These are phyloP conservation scores for Russula abietina DNA, from an alignment of 768 basidiomycete species.

Conservation along the genomic window DNA sequence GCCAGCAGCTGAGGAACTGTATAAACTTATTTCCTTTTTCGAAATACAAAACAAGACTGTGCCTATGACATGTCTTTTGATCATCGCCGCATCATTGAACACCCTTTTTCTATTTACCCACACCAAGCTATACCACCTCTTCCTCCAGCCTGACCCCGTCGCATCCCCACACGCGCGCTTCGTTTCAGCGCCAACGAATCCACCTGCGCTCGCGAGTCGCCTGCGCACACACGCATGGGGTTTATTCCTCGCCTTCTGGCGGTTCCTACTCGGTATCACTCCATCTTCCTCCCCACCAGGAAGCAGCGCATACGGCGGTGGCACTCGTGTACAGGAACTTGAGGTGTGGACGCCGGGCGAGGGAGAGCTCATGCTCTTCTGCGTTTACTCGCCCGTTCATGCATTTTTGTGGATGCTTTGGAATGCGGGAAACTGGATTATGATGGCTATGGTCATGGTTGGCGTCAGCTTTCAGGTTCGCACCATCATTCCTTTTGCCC, in stretches of 20 bases:
- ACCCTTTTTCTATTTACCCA: constrained; percentile 64
- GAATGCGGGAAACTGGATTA: constrained; percentile 67
- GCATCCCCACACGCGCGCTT: constrained; percentile 66
- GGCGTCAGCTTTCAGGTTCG: constrained; percentile 59
- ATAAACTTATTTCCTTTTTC: neutral
- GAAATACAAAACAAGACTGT: constrained; percentile 44
- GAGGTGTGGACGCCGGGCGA: constrained; percentile 75
- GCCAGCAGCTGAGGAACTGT: constrained; percentile 7
- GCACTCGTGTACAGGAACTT: constrained; percentile 60
- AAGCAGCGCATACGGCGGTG: constrained; percentile 12
- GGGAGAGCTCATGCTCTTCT: constrained; percentile 62
- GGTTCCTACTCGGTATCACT: constrained; percentile 61
- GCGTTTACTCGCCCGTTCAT: constrained; percentile 75
- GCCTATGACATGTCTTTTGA: constrained; percentile 51
- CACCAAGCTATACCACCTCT: constrained; percentile 62
- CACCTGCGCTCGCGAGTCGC: constrained; percentile 33
- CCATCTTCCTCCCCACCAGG: constrained; percentile 30
- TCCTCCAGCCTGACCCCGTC: constrained; percentile 56
- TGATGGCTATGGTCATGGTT: constrained; percentile 64
- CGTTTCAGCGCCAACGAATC: constrained; percentile 44
- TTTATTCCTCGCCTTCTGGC: constrained; percentile 49
- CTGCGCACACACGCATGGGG: constrained; percentile 39
- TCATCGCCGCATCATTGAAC: constrained; percentile 52
- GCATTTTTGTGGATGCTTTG: constrained; percentile 68
- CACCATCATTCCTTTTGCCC: neutral